Evolutionary conservation across 73 alveolate genomes (phyloP).

Genomic region (Paramecium primaurelia): DNA sequence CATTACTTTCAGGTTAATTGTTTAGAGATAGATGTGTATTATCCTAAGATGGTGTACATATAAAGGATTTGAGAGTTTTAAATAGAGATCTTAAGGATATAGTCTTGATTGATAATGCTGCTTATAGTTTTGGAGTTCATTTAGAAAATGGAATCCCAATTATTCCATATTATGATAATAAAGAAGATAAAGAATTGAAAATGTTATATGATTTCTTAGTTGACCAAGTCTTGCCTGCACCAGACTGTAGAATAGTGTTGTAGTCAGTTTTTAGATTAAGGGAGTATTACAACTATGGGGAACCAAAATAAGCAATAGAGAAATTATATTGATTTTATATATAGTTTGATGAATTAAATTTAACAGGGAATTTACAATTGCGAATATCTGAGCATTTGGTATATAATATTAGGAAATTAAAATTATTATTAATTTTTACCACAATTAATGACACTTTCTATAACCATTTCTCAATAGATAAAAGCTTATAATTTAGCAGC

Average conservation of each 20-base stretch:
- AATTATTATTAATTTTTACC: not conserved
- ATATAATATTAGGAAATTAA: not conserved
- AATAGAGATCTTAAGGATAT: conserved; percentile 69
- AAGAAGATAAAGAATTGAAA: conserved; percentile 76
- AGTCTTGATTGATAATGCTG: conserved; percentile 84
- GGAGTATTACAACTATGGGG: not conserved
- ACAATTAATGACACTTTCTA: conserved; percentile 5
- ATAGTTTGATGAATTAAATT: not conserved
- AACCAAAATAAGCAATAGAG: conserved; percentile 21
- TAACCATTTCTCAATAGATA: conserved; percentile 1
- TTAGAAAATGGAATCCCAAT: conserved; percentile 93
- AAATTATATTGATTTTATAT: not conserved
- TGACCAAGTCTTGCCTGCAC: not conserved
- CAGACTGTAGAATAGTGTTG: not conserved
- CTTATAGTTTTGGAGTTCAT: conserved; percentile 80
- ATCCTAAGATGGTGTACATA: conserved; percentile 71
- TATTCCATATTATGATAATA: conserved; percentile 85
- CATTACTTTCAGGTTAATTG: conserved; percentile 58
- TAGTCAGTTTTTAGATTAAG: not conserved
- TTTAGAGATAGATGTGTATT: conserved; percentile 69
- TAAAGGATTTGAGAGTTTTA: conserved; percentile 70
- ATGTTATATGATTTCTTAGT: conserved; percentile 6
- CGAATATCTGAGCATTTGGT: not conserved
- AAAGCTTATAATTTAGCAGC: conserved; percentile 75
- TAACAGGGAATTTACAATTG: not conserved